phyloP scores from a whole-genome alignment of 495 filamentous ascomycete genomes.

The Aspergillus nanangensis region DNA sequence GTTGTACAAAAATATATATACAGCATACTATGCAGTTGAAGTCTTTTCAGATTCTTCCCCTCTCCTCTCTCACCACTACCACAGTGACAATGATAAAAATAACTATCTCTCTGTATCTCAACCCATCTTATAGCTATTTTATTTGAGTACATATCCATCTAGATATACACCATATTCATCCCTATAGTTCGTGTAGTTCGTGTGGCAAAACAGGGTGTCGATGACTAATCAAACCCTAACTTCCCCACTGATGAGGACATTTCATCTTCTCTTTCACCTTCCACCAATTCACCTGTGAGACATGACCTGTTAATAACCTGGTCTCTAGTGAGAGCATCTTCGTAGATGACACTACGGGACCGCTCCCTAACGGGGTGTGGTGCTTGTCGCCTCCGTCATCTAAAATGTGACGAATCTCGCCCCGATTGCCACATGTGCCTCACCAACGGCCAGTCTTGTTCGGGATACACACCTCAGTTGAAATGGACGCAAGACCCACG shows the following conservation, averaged over 20 bases:
- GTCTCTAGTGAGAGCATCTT: neutral
- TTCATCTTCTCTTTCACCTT: too few species aligned
- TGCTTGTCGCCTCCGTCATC: conserved; percentile 7
- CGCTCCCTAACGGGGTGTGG: conserved; percentile 8
- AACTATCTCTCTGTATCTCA: neutral
- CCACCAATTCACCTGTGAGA: too few species aligned
- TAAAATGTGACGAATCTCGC: conserved; percentile 10
- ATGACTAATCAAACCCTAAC: too few species aligned
- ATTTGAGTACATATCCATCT: too few species aligned
- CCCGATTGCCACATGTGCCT: conserved; percentile 8
- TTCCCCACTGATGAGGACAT: too few species aligned
- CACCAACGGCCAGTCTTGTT: neutral
- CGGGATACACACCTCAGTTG: conserved; percentile 3
- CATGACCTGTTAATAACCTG: neutral
- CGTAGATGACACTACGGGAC: conserved; percentile 2
- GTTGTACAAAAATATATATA: too few species aligned
- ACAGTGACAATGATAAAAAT: neutral
- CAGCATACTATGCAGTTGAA: neutral
- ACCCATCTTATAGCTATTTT: too few species aligned
- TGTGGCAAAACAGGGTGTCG: too few species aligned
- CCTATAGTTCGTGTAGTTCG: too few species aligned
- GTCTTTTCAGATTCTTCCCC: neutral
- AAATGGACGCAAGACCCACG: conserved; percentile 1
- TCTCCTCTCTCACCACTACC: neutral
- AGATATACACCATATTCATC: too few species aligned